Conservation (phyloP, 768 basidiomycete genomes). For the Candolleomyces eurysporus region DNA sequence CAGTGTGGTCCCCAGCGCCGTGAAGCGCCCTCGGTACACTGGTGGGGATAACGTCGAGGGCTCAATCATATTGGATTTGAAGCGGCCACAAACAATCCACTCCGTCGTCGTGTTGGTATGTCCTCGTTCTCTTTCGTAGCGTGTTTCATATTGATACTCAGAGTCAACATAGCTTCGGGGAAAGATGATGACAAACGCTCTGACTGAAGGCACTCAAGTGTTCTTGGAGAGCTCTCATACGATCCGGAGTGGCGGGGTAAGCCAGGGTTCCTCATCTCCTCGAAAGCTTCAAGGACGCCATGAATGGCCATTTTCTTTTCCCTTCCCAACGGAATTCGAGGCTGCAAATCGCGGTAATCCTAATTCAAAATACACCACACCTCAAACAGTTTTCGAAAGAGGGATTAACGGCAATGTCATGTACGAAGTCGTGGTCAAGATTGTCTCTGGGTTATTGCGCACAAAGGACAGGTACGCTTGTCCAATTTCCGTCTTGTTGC, state of each 20-base stretch:
- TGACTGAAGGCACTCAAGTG: background rate
- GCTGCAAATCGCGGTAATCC: background rate
- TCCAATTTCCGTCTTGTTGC: background rate
- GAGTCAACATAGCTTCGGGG: background rate
- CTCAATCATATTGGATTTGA: background rate
- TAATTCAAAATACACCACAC: background rate
- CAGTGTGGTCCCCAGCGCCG: background rate
- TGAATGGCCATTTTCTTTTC: background rate
- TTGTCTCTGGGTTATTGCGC: background rate
- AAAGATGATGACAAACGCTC: background rate
- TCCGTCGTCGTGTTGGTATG: background rate
- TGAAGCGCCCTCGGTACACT: background rate
- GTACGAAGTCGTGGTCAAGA: background rate
- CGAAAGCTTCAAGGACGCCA: background rate
- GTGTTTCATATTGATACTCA: background rate
- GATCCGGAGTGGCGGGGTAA: background rate
- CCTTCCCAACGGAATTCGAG: background rate
- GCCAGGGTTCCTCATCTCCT: background rate
- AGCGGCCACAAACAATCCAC: background rate
- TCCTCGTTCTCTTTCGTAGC: background rate
- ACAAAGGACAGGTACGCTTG: background rate
- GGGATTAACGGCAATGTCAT: background rate
- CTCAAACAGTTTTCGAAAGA: background rate
- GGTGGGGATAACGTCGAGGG: background rate
- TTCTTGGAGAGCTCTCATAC: background rate